Evolutionary conservation across 2,329 filamentous ascomycete genomes (phyloP).

Genomic region (Venturia oleaginea): DNA sequence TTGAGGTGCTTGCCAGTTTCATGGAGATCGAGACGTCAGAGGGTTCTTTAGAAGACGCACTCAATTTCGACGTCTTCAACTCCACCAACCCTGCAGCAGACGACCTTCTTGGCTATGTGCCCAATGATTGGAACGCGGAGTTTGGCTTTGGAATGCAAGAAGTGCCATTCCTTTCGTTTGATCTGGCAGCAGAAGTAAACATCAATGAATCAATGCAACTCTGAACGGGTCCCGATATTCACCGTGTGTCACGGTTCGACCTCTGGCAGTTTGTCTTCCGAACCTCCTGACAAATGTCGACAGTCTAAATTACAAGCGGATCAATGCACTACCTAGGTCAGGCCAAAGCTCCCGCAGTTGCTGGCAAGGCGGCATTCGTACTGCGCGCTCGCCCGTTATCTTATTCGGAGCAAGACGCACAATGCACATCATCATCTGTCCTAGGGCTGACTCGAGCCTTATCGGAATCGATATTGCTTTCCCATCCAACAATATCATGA

Average conservation of each 20-base stretch:
- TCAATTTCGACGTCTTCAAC: slow-evolving; percentile 26
- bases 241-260: no score
- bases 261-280: no score
- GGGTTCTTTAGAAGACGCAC: slow-evolving; percentile 21
- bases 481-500: not conserved
- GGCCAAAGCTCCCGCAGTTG: slow-evolving; percentile 15
- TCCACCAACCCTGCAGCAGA: slow-evolving; percentile 21
- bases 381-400: not conserved
- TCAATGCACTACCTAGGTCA: not conserved
- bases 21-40: slow-evolving; percentile 17
- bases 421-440: not conserved
- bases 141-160: slow-evolving; percentile 22
- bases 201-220: not conserved
- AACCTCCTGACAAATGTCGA: no score
- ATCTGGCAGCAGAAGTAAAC: not conserved
- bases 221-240: not conserved
- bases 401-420: not conserved
- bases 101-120: slow-evolving; percentile 15
- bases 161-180: not conserved
- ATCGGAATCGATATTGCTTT: not conserved
- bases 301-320: no score
- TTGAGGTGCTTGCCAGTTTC: slow-evolving; percentile 15
- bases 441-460: not conserved
- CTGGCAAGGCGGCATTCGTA: not conserved
- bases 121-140: slow-evolving; percentile 20